Percentiles rank a stretch among this genome's conserved stretches.
Conservation (phyloP, 345 rosid species). For the Excoecaria cochinchinensis region DNA sequence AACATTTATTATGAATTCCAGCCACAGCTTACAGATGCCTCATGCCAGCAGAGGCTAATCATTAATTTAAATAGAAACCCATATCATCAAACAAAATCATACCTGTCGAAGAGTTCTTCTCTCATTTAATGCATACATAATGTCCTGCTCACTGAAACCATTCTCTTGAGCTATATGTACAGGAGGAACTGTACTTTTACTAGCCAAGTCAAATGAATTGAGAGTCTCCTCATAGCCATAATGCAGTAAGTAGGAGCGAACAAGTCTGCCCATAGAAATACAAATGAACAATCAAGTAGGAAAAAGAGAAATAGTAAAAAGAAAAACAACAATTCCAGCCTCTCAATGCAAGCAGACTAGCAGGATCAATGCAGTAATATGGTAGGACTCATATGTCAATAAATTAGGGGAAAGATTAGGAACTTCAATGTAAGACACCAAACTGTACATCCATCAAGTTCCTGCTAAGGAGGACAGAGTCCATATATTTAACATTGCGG, state of each 20-base stretch:
- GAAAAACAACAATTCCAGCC: background rate
- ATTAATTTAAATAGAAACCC: background rate
- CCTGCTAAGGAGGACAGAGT: too few relatives aligned
- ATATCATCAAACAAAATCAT: slow-evolving; percentile 19
- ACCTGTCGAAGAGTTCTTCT: slow-evolving; percentile 86
- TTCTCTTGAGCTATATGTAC: slow-evolving; percentile 56
- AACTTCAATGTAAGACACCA: background rate
- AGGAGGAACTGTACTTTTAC: slow-evolving; percentile 71
- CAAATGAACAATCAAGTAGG: background rate
- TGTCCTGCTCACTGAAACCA: slow-evolving; percentile 60
- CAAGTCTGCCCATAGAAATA: slow-evolving; percentile 57
- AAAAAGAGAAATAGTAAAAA: background rate
- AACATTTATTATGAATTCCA: background rate
- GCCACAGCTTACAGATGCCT: too few relatives aligned
- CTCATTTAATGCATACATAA: slow-evolving; percentile 63
- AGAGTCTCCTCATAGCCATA: slow-evolving; percentile 96
- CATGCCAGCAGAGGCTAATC: background rate
- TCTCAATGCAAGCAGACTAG: background rate
- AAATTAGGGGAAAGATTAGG: background rate
- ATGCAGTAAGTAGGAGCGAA: slow-evolving; percentile 83
- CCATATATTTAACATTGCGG: too few relatives aligned
- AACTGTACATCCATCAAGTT: background rate
- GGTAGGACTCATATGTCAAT: background rate
- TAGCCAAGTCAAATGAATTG: slow-evolving; percentile 75
- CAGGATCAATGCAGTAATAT: background rate